Evolutionary conservation across 768 basidiomycete species (phyloP).

Genomic region (Mycena galopus): DNA sequence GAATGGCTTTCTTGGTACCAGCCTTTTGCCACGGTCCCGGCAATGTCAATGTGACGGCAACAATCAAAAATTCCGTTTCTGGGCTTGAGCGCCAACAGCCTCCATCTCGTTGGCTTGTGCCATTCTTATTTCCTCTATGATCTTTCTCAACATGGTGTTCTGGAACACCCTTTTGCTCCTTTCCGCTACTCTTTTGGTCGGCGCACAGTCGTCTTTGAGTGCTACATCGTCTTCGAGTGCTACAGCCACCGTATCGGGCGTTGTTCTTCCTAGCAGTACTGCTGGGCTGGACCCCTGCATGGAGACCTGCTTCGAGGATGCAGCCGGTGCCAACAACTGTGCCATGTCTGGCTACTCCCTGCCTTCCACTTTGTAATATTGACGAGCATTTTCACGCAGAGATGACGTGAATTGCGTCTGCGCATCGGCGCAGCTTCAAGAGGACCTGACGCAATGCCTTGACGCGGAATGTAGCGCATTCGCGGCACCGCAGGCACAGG

Average conservation of each 20-base stretch:
- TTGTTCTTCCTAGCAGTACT: constrained; percentile 34
- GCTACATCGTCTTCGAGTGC: constrained; percentile 25
- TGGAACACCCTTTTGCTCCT: constrained; percentile 32
- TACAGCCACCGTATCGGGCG: constrained; percentile 28
- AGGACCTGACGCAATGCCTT: constrained; percentile 31
- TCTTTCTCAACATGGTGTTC: constrained; percentile 27
- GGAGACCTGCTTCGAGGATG: constrained; percentile 34
- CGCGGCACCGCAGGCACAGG: constrained; percentile 29
- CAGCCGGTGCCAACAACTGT: constrained; percentile 27
- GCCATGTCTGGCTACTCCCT: constrained; percentile 4
- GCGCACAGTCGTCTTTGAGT: constrained; percentile 18
- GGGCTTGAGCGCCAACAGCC: constrained; percentile 3
- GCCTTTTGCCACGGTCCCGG: no score
- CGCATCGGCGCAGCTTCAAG: constrained; percentile 35
- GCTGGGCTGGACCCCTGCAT: constrained; percentile 38
- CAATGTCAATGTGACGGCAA: constrained; percentile 7
- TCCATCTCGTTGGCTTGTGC: neutral
- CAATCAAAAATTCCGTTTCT: constrained; percentile 26
- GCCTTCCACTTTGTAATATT: neutral
- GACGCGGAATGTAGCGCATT: constrained; percentile 35
- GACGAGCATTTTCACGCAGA: neutral
- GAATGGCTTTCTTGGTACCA: no score
- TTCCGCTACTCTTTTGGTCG: constrained; percentile 17
- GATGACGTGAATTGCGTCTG: constrained; percentile 34
- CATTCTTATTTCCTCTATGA: neutral